These are phyloP conservation scores for Acidiella bohemica DNA, from an alignment of 495 filamentous ascomycete species.

Conservation along the genomic window DNA sequence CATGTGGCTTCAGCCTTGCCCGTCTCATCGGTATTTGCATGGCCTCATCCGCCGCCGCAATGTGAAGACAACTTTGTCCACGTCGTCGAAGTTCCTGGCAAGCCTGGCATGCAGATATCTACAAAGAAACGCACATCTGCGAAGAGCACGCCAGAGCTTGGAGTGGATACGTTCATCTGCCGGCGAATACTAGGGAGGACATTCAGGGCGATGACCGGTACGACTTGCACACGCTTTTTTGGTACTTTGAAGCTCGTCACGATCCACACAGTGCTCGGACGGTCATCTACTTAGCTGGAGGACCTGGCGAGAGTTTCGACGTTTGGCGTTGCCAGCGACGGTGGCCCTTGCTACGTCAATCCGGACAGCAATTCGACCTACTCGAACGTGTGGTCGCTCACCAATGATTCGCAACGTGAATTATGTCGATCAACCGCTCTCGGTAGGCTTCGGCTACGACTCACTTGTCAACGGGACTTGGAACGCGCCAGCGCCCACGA, in stretches of 20 bases:
- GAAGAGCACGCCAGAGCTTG: constrained; percentile 2
- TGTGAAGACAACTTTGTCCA: too few relatives aligned
- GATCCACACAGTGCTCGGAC: constrained; percentile 44
- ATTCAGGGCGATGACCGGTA: too few relatives aligned
- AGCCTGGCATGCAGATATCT: too few relatives aligned
- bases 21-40: too few relatives aligned
- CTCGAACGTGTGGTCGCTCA: constrained; percentile 25
- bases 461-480: constrained; percentile 38
- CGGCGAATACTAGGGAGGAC: background rate
- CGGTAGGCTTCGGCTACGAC: constrained; percentile 46
- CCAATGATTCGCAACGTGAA: constrained; percentile 20
- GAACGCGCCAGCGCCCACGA: constrained; percentile 10
- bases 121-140: constrained; percentile 1
- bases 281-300: constrained; percentile 56
- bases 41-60: too few relatives aligned
- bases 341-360: constrained; percentile 6
- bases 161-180: background rate
- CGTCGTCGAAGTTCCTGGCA: too few relatives aligned
- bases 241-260: constrained; percentile 38
- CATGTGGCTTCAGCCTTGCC: too few relatives aligned
- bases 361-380: constrained; percentile 26
- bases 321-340: constrained; percentile 16
- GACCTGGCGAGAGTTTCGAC: constrained; percentile 34
- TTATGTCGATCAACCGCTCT: constrained; percentile 37
- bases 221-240: background rate